These are phyloP conservation scores for Nyssa sinensis DNA, from an alignment of 148 eudicot species.

Conservation along the genomic window DNA sequence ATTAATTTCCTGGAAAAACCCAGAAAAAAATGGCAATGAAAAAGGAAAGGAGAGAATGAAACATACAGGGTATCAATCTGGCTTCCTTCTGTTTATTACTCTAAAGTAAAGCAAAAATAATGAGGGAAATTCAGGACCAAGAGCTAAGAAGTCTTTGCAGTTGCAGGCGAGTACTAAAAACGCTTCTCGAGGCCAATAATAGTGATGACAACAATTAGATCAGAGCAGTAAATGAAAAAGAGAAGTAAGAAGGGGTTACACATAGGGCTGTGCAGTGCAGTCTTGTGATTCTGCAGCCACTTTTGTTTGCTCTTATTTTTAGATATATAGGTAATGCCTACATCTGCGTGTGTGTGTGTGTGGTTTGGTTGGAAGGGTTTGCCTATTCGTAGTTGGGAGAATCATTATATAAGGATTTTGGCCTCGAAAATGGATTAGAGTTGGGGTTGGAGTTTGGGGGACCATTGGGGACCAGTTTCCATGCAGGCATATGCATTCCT, in stretches of 20 bases:
- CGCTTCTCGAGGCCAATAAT: neutral
- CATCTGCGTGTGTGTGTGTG: neutral
- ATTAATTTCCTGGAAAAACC: too few relatives aligned
- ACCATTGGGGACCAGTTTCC: slow-evolving; percentile 2
- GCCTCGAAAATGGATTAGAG: neutral
- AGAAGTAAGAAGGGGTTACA: neutral
- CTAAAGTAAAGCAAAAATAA: neutral
- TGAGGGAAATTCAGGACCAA: neutral
- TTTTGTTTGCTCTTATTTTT: neutral
- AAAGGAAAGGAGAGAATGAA: neutral
- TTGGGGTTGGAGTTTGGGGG: neutral
- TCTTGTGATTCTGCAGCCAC: neutral
- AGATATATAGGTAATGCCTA: too few relatives aligned
- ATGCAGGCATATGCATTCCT: too few relatives aligned
- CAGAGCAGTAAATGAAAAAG: neutral
- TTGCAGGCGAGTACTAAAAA: slow-evolving; percentile 4
- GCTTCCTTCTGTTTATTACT: neutral
- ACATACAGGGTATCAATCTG: neutral
- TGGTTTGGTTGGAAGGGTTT: neutral
- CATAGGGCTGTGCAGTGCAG: neutral
- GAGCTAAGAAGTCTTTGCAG: neutral
- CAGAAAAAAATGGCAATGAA: too few relatives aligned
- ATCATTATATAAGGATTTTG: too few relatives aligned
- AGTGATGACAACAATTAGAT: neutral
- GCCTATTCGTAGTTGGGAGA: neutral